These are phyloP conservation scores for Verticillium zaregamsianum DNA, from an alignment of 2,329 filamentous ascomycete genomes.

Conservation along the genomic window DNA sequence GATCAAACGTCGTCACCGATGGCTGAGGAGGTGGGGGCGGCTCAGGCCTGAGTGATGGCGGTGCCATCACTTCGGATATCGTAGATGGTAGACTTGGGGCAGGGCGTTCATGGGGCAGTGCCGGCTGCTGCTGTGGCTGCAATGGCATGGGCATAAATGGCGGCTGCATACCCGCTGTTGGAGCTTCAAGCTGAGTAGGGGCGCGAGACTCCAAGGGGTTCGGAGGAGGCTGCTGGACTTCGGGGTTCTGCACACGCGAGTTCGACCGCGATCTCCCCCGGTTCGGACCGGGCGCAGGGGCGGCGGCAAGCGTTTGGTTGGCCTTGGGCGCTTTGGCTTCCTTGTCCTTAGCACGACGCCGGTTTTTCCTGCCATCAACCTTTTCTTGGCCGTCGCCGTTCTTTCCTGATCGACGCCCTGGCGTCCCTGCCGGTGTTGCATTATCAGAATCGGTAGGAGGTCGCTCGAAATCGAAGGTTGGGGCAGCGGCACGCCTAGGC, in stretches of 20 bases:
- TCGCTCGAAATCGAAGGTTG: constrained; percentile 66
- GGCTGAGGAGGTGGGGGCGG: constrained; percentile 43
- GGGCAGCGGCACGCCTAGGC: constrained; percentile 63
- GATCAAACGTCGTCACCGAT: constrained; percentile 46
- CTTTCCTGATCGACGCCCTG: constrained; percentile 47
- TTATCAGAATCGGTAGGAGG: constrained; percentile 56
- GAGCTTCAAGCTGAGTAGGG: constrained; percentile 39
- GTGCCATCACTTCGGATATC: constrained; percentile 51
- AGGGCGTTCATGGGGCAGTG: constrained; percentile 14
- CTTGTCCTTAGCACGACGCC: constrained; percentile 37
- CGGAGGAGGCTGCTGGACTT: constrained; percentile 32
- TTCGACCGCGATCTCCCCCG: constrained; percentile 52
- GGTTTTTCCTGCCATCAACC: constrained; percentile 33
- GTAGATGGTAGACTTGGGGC: constrained; percentile 25
- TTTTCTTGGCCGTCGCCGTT: constrained; percentile 41
- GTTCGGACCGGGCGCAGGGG: constrained; percentile 31
- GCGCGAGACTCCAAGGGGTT: constrained; percentile 32
- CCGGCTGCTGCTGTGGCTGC: constrained; percentile 14
- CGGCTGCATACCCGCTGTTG: constrained; percentile 35
- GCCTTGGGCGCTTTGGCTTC: constrained; percentile 35
- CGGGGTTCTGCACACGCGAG: constrained; percentile 43
- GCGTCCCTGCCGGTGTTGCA: constrained; percentile 53
- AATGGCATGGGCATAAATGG: constrained; percentile 31
- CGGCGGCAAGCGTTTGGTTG: constrained; percentile 37
- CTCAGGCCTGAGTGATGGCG: constrained; percentile 52